Conservation (phyloP, 2,329 filamentous ascomycete genomes). For the Pyrenochaeta sp. region DNA sequence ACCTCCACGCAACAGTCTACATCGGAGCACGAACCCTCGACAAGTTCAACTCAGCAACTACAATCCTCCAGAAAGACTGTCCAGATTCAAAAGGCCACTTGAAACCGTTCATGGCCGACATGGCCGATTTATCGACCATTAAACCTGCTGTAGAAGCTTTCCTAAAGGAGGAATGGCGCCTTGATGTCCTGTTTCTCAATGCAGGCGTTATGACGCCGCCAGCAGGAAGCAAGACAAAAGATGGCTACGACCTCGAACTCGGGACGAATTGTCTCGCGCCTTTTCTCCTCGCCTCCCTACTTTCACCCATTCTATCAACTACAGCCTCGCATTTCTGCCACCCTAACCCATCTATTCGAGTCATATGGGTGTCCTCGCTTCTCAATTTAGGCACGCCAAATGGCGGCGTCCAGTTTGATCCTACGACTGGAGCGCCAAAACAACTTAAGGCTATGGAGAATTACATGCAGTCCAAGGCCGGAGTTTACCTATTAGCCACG, state of each 20-base stretch:
- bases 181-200: slow-evolving; percentile 51
- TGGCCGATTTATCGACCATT: slow-evolving; percentile 52
- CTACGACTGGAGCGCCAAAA: slow-evolving; percentile 4
- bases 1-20: slow-evolving; percentile 62
- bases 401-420: slow-evolving; percentile 12
- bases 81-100: slow-evolving; percentile 44
- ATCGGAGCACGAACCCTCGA: slow-evolving; percentile 57
- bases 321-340: slow-evolving; percentile 19
- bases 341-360: slow-evolving; percentile 18
- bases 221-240: slow-evolving; percentile 20
- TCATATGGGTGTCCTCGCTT: slow-evolving; percentile 20
- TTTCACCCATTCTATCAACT: slow-evolving; percentile 15
- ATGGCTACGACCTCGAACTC: slow-evolving; percentile 13
- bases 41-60: slow-evolving; percentile 55
- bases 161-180: slow-evolving; percentile 42
- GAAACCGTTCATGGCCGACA: slow-evolving; percentile 38
- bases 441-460: slow-evolving; percentile 22
- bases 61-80: slow-evolving; percentile 48
- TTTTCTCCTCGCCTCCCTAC: slow-evolving; percentile 18
- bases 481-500: slow-evolving; percentile 16
- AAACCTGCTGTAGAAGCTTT: slow-evolving; percentile 50
- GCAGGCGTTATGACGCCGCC: slow-evolving; percentile 25
- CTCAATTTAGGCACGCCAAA: slow-evolving; percentile 11
- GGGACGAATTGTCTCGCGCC: slow-evolving; percentile 15
- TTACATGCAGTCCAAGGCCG: slow-evolving; percentile 29